Percentiles rank a stretch among this genome's conserved stretches.
phyloP scores from a whole-genome alignment of 2,329 filamentous ascomycete genomes.

The Cladosporium sp. region DNA sequence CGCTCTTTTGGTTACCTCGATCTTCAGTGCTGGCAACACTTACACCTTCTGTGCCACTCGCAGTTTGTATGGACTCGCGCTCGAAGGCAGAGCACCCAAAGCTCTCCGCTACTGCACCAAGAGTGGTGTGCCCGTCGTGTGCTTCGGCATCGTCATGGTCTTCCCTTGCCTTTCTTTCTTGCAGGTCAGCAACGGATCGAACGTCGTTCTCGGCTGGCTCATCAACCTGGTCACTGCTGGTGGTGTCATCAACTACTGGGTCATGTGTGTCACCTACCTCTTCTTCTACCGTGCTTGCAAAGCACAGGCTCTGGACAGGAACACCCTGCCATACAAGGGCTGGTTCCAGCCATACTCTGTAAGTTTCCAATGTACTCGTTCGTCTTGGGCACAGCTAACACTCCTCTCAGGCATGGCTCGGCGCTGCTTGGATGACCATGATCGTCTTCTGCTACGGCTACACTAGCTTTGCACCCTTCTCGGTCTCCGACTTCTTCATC shows the following conservation, averaged over 20 bases:
- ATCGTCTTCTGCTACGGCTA: conserved; percentile 54
- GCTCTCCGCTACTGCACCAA: conserved; percentile 57
- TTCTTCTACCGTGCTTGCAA: conserved; percentile 54
- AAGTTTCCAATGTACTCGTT: background rate
- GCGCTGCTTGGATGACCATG: conserved; percentile 26
- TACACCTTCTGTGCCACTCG: conserved; percentile 53
- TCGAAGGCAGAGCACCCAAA: conserved; percentile 50
- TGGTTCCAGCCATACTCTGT: conserved; percentile 53
- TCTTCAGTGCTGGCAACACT: conserved; percentile 54
- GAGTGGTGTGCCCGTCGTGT: conserved; percentile 59
- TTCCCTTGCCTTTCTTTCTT: conserved; percentile 35
- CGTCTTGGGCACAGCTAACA: background rate
- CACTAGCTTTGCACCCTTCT: conserved; percentile 46
- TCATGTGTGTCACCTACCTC: conserved; percentile 56
- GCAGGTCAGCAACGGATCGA: conserved; percentile 28
- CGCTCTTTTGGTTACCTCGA: conserved; percentile 44
- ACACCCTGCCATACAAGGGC: conserved; percentile 53
- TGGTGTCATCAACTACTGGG: conserved; percentile 59
- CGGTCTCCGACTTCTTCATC: conserved; percentile 41
- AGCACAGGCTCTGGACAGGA: conserved; percentile 50
- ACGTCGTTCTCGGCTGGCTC: conserved; percentile 36
- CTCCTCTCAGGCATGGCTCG: conserved; percentile 20
- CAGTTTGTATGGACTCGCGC: conserved; percentile 49
- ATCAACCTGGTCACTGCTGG: conserved; percentile 55
- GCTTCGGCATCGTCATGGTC: conserved; percentile 39